phyloP scores from a whole-genome alignment of 176 grass and related monocot species.

The Elymus sibiricus region DNA sequence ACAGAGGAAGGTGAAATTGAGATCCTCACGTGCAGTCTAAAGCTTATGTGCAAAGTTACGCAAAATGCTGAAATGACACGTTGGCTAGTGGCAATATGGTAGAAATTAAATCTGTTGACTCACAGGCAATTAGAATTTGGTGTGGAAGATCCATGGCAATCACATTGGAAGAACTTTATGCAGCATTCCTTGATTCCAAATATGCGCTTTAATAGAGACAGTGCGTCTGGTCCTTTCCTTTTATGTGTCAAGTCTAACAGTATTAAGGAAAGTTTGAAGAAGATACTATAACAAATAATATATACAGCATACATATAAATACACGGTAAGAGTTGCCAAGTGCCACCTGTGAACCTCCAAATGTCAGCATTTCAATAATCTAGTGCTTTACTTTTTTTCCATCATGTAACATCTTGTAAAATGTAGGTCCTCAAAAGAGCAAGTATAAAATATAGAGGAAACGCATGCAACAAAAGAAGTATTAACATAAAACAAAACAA shows the following conservation, averaged over 20 bases:
- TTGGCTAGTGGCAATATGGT: background rate
- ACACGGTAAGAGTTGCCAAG: background rate
- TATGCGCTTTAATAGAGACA: slow-evolving; percentile 56
- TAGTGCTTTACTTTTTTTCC: background rate
- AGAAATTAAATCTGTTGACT: slow-evolving; percentile 25
- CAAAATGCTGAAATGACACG: background rate
- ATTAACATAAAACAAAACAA: background rate
- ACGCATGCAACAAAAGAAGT: background rate
- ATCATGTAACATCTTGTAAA: background rate
- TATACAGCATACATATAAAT: background rate
- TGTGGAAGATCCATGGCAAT: slow-evolving; percentile 9
- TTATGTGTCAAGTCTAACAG: slow-evolving; percentile 51
- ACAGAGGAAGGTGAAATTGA: background rate
- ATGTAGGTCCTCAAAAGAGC: background rate
- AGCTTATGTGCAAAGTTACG: background rate
- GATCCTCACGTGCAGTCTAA: background rate
- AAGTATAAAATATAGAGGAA: background rate
- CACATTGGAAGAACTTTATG: slow-evolving; percentile 16
- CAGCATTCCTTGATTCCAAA: slow-evolving; percentile 52
- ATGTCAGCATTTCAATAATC: background rate
- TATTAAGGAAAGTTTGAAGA: slow-evolving; percentile 25
- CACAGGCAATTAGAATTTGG: slow-evolving; percentile 38
- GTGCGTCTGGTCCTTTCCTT: slow-evolving; percentile 38
- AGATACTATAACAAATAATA: slow-evolving; percentile 24
- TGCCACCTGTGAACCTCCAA: background rate